These are phyloP conservation scores for Alternaria triticimaculans DNA, from an alignment of 2,329 filamentous ascomycete species.

Conservation along the genomic window DNA sequence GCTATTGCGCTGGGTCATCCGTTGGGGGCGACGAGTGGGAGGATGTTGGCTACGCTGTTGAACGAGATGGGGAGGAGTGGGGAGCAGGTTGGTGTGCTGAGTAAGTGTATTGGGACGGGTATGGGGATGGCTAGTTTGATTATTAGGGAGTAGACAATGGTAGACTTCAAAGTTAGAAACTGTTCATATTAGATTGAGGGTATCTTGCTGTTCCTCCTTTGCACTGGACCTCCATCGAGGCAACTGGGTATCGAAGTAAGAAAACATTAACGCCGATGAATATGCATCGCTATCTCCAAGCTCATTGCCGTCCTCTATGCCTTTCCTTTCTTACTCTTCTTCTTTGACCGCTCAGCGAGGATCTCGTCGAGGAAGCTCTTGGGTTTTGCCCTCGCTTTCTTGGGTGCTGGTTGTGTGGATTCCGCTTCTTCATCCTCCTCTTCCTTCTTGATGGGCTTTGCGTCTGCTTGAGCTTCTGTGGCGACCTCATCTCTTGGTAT, in stretches of 20 bases:
- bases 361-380: slow-evolving; percentile 64
- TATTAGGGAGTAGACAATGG: slow-evolving; percentile 53
- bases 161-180: too few relatives aligned
- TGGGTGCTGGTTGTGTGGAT: slow-evolving; percentile 16
- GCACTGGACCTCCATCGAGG: neutral
- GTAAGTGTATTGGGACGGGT: slow-evolving; percentile 74
- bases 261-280: neutral
- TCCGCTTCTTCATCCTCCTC: slow-evolving; percentile 8
- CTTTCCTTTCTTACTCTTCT: slow-evolving; percentile 52
- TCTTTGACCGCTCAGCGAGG: slow-evolving; percentile 56
- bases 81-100: slow-evolving; percentile 81
- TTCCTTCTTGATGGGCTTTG: slow-evolving; percentile 9
- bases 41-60: slow-evolving; percentile 79
- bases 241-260: neutral
- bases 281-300: neutral
- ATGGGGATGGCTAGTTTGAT: slow-evolving; percentile 63
- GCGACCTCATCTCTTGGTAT: neutral
- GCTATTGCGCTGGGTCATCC: slow-evolving; percentile 95
- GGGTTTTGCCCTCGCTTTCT: slow-evolving; percentile 44
- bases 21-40: slow-evolving; percentile 83
- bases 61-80: slow-evolving; percentile 70
- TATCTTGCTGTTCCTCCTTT: neutral
- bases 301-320: neutral
- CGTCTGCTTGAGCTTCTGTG: slow-evolving; percentile 2
- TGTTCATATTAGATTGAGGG: neutral